phyloP scores from a whole-genome alignment of 768 basidiomycete genomes.

The Amanita molliuscula region DNA sequence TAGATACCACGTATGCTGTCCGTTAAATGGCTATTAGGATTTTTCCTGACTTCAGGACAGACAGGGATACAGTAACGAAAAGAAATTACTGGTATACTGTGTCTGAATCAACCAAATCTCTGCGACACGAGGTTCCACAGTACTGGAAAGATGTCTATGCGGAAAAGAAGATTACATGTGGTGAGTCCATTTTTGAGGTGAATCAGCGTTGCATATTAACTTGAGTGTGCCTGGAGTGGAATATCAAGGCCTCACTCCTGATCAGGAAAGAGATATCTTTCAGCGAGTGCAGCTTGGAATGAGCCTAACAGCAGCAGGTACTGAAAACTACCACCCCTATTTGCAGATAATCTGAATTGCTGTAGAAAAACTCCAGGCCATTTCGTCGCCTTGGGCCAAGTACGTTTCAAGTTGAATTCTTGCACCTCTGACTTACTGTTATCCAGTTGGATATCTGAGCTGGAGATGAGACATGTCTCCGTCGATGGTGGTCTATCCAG shows the following conservation, averaged over 20 bases:
- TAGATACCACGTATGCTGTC: constrained; percentile 14
- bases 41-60: constrained; percentile 19
- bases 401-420: constrained; percentile 12
- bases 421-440: neutral
- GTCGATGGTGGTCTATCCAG: constrained; percentile 47
- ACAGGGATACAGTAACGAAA: constrained; percentile 45
- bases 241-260: constrained; percentile 44
- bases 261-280: constrained; percentile 68
- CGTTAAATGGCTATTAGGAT: neutral
- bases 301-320: constrained; percentile 64
- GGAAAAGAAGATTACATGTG: constrained; percentile 54
- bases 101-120: constrained; percentile 31
- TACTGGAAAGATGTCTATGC: constrained; percentile 40
- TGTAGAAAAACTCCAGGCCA: constrained; percentile 71
- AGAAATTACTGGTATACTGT: constrained; percentile 55
- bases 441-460: constrained; percentile 45
- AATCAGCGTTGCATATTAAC: neutral
- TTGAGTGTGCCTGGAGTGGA: constrained; percentile 38
- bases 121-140: constrained; percentile 43
- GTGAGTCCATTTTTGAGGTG: constrained; percentile 25
- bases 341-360: neutral
- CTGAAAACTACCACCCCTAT: neutral
- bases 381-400: constrained; percentile 59
- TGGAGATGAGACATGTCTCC: constrained; percentile 49
- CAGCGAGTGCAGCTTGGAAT: constrained; percentile 78